A percentile compares a stretch with the other conserved stretches of the same genome.
These are phyloP conservation scores for Salix purpurea DNA, from an alignment of 345 rosid genomes.

Conservation along the genomic window DNA sequence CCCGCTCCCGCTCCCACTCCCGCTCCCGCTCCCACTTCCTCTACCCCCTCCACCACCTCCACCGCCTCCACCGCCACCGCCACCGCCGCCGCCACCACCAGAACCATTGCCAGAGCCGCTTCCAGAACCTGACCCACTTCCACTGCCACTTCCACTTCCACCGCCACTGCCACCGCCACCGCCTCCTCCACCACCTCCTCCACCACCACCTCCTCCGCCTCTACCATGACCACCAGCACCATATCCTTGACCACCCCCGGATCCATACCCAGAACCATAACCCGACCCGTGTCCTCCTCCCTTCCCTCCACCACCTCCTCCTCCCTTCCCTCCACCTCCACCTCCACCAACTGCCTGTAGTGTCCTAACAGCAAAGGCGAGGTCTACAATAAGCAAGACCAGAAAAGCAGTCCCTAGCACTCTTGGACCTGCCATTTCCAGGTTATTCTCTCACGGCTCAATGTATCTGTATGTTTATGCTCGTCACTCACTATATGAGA, in stretches of 20 bases:
- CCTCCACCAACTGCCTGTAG: constrained; percentile 26
- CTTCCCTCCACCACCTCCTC: constrained; percentile 25
- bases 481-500: not conserved
- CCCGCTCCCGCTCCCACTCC: not conserved
- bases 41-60: constrained; percentile 33
- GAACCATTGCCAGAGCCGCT: not conserved
- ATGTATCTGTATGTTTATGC: not conserved
- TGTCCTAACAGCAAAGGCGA: constrained; percentile 43
- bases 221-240: too few relatives aligned
- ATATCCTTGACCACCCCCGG: too few relatives aligned
- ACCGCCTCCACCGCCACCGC: not conserved
- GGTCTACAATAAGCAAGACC: constrained; percentile 39
- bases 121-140: not conserved
- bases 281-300: too few relatives aligned
- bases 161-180: too few relatives aligned
- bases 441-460: not conserved
- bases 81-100: not conserved
- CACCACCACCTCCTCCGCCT: too few relatives aligned
- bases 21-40: not conserved
- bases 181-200: too few relatives aligned
- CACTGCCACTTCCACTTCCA: not conserved
- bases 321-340: constrained; percentile 33
- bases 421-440: constrained; percentile 25
- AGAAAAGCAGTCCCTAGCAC: constrained; percentile 37
- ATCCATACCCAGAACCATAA: too few relatives aligned